These are phyloP conservation scores for Fraxinus dipetala DNA, from an alignment of 305 asterid genomes.

Conservation along the genomic window DNA sequence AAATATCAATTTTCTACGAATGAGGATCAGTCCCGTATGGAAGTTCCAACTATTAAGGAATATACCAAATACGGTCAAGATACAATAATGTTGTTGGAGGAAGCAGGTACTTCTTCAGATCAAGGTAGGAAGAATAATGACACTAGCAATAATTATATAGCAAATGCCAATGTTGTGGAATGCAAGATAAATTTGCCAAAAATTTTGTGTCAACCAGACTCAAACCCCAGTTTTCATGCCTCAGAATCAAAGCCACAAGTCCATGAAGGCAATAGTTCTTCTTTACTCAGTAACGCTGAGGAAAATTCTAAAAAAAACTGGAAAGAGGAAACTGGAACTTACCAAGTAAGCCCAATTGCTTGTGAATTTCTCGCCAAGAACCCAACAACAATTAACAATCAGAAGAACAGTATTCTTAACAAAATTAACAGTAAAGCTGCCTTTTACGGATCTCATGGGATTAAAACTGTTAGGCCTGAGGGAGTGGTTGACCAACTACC, in stretches of 20 bases:
- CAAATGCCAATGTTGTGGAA: constrained; percentile 26
- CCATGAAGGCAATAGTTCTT: constrained; percentile 24
- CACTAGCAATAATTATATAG: constrained; percentile 19
- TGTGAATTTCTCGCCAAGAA: constrained; percentile 38
- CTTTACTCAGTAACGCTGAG: constrained; percentile 24
- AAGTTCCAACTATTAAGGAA: constrained; percentile 29
- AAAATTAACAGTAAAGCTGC: constrained; percentile 16
- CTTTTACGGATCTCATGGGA: constrained; percentile 22
- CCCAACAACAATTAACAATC: constrained; percentile 30
- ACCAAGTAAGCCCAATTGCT: constrained; percentile 27
- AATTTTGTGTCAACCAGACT: constrained; percentile 33
- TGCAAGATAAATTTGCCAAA: constrained; percentile 35
- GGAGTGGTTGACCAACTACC: constrained; percentile 28
- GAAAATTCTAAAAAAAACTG: constrained; percentile 28
- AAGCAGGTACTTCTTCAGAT: constrained; percentile 22
- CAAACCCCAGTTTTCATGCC: constrained; percentile 25
- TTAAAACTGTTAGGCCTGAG: constrained; percentile 21
- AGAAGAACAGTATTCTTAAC: constrained; percentile 18
- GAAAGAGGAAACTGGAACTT: constrained; percentile 29
- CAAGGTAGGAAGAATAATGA: constrained; percentile 23
- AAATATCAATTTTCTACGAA: constrained; percentile 22
- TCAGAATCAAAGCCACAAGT: constrained; percentile 26
- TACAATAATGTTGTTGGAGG: constrained; percentile 24
- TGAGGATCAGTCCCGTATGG: constrained; percentile 28
- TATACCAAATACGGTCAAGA: constrained; percentile 28